Conservation (phyloP, 768 basidiomycete genomes). For the Clitopilus hobsonii region DNA sequence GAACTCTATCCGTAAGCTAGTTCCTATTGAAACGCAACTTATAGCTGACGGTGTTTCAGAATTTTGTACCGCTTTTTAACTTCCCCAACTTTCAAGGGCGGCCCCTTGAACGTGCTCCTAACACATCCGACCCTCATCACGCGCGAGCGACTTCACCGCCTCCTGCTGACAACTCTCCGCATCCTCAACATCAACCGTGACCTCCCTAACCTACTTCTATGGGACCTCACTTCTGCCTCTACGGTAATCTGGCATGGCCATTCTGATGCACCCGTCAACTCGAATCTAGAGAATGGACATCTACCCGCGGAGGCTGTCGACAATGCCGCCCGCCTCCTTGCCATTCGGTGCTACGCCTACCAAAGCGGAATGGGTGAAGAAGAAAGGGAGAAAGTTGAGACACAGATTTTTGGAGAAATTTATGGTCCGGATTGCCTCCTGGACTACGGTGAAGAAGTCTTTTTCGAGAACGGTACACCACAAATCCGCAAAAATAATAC, state of each 20-base stretch:
- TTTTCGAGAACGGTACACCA: neutral
- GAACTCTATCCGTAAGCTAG: conserved; percentile 66
- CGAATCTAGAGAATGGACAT: neutral
- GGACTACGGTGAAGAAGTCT: conserved; percentile 42
- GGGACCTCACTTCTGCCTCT: conserved; percentile 57
- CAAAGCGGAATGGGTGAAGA: conserved; percentile 77
- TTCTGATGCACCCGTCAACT: neutral
- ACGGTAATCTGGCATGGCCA: conserved; percentile 36
- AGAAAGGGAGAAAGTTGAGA: conserved; percentile 65
- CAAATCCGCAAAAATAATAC: conserved; percentile 25
- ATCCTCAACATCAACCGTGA: conserved; percentile 70
- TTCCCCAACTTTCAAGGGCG: conserved; percentile 36
- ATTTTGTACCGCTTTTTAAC: conserved; percentile 50
- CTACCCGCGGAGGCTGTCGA: conserved; percentile 29
- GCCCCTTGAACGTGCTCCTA: conserved; percentile 37
- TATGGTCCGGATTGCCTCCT: conserved; percentile 59
- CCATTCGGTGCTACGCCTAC: conserved; percentile 73
- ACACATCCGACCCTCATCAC: conserved; percentile 27
- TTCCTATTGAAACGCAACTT: neutral
- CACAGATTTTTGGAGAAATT: conserved; percentile 52
- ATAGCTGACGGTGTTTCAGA: conserved; percentile 27
- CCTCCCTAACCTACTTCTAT: conserved; percentile 56
- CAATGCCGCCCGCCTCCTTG: conserved; percentile 58
- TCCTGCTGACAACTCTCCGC: conserved; percentile 79
- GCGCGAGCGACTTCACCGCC: conserved; percentile 50